Base-by-base conservation (phyloP, 2,329 filamentous ascomycete genomes). In the Neospermospora avenae region DNA sequence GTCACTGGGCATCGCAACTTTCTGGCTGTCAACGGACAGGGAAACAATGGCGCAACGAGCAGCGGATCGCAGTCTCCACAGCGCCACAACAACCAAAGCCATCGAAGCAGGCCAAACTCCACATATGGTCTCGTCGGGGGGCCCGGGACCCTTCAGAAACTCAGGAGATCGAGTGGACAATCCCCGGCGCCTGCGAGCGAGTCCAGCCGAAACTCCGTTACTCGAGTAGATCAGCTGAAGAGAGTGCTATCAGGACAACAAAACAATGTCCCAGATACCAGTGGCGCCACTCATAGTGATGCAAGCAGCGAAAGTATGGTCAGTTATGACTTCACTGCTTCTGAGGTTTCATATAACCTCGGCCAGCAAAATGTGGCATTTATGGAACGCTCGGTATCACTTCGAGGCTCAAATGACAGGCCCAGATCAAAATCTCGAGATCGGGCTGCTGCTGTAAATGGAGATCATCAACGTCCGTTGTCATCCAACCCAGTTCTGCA, bases 321-420 rank as follows among this genome's bases (percentile, higher is more conserved):
- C 64, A 89, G 86, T 75, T 88, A 86, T 64, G 87, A 90, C 59
- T 81, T 84, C 65, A 82, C 83, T 46, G 79, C 83, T n/a, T 89
- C 86, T 6, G 87, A 90, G 69, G 75, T 84, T 20, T 88, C 84
- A 41, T 86, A 84, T 71, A 84, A 83, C 41, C 66, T 67, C 16
- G 58, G 52, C 8, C 65, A 68, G 42, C 64, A 66, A 34, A 64
- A 65, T 25, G 18, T 60, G 8, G 52, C 45, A 20, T 55, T 41
- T 25, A 60, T 66, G 55, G 69, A 71, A 61, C 63, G 69, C 20
- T 68, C 66, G 3, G 64, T 46, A 5, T 72, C 70, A 25, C 60
- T 68, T 28, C 68, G 64, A 18, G 69, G 65, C 35, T 59, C 66
- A 4, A 63, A 63, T 16, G 67, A 69, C 14, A 60, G 66, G 57